phyloP scores from a whole-genome alignment of 306 rosid genomes.

The Alnus glutinosa region DNA sequence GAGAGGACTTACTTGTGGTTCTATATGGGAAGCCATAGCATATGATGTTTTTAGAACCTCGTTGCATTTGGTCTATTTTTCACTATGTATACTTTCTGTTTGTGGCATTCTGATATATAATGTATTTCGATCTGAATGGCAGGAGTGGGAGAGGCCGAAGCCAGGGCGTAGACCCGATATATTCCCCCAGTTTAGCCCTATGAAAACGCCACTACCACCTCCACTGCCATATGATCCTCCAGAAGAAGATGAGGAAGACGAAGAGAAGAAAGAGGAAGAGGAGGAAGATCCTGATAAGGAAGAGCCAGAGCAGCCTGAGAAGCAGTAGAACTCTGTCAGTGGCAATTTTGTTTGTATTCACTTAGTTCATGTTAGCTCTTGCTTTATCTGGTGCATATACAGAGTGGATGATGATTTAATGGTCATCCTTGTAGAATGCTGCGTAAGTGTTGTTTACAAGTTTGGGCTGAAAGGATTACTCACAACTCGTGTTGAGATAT shows the following conservation, averaged over 20 bases:
- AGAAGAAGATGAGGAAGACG: slow-evolving; percentile 56
- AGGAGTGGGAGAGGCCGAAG: slow-evolving; percentile 59
- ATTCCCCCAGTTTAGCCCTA: slow-evolving; percentile 54
- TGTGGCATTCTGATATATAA: background rate
- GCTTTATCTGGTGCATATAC: slow-evolving; percentile 2
- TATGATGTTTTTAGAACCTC: background rate
- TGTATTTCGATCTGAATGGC: slow-evolving; percentile 4
- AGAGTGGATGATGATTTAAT: slow-evolving; percentile 3
- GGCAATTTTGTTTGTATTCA: slow-evolving; percentile 1
- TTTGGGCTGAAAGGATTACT: background rate
- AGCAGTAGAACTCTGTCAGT: background rate
- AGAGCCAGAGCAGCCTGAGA: slow-evolving; percentile 27
- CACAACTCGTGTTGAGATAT: background rate
- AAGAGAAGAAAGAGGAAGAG: slow-evolving; percentile 38
- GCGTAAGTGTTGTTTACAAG: background rate
- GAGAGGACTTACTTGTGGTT: background rate
- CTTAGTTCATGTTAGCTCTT: background rate
- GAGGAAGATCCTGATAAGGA: slow-evolving; percentile 40
- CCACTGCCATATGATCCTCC: slow-evolving; percentile 65
- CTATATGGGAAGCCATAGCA: background rate
- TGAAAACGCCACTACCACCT: slow-evolving; percentile 50
- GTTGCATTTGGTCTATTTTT: slow-evolving; percentile 3
- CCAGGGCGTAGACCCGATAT: slow-evolving; percentile 56
- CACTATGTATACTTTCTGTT: background rate
- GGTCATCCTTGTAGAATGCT: background rate